phyloP scores from a whole-genome alignment of 257 asterid genomes.

The Handroanthus guayacan region DNA sequence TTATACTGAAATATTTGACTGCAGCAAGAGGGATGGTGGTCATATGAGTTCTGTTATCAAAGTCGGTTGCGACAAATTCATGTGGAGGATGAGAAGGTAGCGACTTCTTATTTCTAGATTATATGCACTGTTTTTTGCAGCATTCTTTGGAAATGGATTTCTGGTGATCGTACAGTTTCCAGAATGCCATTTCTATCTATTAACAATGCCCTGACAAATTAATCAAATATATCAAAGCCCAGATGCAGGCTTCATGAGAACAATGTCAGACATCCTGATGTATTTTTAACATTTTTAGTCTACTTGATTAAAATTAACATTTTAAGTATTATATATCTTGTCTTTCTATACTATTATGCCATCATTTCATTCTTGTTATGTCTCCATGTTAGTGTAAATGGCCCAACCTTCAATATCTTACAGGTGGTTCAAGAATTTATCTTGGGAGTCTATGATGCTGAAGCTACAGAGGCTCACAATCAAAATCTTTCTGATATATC shows the following conservation, averaged over 20 bases:
- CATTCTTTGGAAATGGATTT: slow-evolving; percentile 14
- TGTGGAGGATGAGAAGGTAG: slow-evolving; percentile 92
- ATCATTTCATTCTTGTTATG: slow-evolving; percentile 8
- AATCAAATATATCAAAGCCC: neutral
- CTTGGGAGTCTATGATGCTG: slow-evolving; percentile 85
- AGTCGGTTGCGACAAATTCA: slow-evolving; percentile 84
- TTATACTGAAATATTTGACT: slow-evolving; percentile 37
- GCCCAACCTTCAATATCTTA: slow-evolving; percentile 23
- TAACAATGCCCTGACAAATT: neutral
- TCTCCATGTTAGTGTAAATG: slow-evolving; percentile 12
- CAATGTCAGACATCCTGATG: neutral
- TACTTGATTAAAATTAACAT: slow-evolving; percentile 4
- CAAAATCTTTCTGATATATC: slow-evolving; percentile 82
- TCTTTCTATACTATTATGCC: slow-evolving; percentile 2
- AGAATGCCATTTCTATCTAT: slow-evolving; percentile 26
- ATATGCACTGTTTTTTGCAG: neutral
- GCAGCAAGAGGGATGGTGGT: slow-evolving; percentile 99
- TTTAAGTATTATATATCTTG: neutral
- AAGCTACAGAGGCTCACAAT: slow-evolving; percentile 81
- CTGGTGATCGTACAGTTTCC: slow-evolving; percentile 20
- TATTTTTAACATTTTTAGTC: neutral
- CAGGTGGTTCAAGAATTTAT: slow-evolving; percentile 91
- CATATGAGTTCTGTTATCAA: slow-evolving; percentile 94
- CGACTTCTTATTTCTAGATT: slow-evolving; percentile 24
- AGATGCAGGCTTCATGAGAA: neutral